Percentiles rank a stretch among this genome's conserved stretches.
These are phyloP conservation scores for Polyporus arcularius DNA, from an alignment of 768 basidiomycete genomes.

Conservation along the genomic window DNA sequence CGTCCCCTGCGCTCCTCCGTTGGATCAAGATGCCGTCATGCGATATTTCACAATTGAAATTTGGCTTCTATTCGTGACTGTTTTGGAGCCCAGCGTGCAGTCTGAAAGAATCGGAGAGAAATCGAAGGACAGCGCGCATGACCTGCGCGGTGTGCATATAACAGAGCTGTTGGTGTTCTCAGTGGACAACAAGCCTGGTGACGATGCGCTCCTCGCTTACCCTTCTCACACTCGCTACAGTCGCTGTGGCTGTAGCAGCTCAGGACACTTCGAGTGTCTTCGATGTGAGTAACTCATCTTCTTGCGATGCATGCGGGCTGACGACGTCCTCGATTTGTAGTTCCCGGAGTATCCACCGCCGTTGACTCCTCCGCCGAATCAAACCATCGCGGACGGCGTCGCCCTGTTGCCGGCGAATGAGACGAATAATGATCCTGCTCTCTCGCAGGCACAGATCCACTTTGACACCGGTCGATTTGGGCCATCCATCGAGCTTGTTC, in stretches of 20 bases:
- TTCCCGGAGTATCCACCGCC: conserved; percentile 24
- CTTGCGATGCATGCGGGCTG: too few species aligned
- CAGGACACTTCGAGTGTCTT: conserved; percentile 13
- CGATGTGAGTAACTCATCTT: conserved; percentile 3
- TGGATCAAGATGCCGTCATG: too few species aligned
- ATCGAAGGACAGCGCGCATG: too few species aligned
- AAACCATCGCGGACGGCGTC: conserved; percentile 10
- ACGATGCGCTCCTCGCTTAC: too few species aligned
- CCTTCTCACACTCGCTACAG: neutral
- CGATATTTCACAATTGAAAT: too few species aligned
- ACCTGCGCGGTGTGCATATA: neutral
- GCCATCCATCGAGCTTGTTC: conserved; percentile 18
- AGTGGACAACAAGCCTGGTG: too few species aligned
- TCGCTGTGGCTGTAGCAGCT: neutral
- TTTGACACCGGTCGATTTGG: conserved; percentile 21
- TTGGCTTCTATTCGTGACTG: too few species aligned
- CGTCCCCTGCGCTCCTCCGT: too few species aligned
- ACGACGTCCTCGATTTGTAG: neutral
- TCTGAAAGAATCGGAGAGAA: too few species aligned
- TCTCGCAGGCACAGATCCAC: conserved; percentile 5
- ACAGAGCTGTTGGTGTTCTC: neutral
- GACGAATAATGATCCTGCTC: neutral
- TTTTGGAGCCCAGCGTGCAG: too few species aligned
- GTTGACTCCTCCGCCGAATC: conserved; percentile 14
- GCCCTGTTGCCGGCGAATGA: conserved; percentile 6